Base-by-base conservation (phyloP, 768 basidiomycete species). In the Russula sp. region DNA sequence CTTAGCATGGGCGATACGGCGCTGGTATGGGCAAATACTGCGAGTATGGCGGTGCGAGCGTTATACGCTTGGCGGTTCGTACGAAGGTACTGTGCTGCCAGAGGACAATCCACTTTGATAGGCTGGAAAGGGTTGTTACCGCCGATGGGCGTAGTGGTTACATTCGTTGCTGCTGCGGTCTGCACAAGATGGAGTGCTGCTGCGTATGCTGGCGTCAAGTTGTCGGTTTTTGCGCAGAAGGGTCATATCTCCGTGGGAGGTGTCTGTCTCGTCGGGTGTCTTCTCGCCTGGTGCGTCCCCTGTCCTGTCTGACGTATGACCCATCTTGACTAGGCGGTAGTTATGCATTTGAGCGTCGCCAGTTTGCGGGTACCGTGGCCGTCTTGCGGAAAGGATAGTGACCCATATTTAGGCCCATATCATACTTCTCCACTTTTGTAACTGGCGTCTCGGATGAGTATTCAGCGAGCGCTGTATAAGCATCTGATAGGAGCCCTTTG, bases 21-120 rank as follows among this genome's bases (percentile, higher is more conserved):
- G 7, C 77, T 91, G 39, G 87, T 93, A 2, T 89, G 85, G 69
- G 87, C 87, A 63, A 94, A 94, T 69, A 84, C 87, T 63, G 71
- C 80, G 68, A 89, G 87, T 70, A 78, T 90, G 65, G 73, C 77
- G 0, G 79, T 80, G 6, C 79, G 91, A 16, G 88, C 89, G 45
- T 68, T 75, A 32, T 91, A 89, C 71, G 82, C 82, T 47, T 73
- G 79, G 62, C 68, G 68, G 40, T 91, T 87, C 70, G 73, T 76
- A 14, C 70, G 70, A 5, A 63, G 63, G 2, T 91, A 79, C 71
- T 89, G 85, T 74, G 64, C 57, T 22, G 44, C 51, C 49, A 47
- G 54, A 7, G 62, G 62, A 13, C 68, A 66, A 3, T 68, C 59
- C 2, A 59, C n/a, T 9, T 59, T 69, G 50, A 62, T 69, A n/a